phyloP scores from a whole-genome alignment of 2,329 filamentous ascomycete genomes.

The Harringtonia lauricola region DNA sequence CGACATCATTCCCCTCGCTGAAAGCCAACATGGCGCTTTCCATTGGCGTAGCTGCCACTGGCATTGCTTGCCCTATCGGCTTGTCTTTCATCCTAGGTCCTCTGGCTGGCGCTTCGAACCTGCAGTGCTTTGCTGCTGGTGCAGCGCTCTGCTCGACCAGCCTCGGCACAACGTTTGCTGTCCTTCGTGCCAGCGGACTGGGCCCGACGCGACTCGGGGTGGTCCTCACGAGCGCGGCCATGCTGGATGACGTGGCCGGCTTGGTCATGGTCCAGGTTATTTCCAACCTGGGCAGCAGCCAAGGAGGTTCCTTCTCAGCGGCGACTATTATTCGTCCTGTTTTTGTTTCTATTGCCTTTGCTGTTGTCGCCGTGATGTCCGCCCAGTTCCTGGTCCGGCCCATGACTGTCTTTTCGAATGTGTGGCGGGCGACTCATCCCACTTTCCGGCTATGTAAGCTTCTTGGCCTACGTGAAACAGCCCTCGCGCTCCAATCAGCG shows the following conservation, averaged over 20 bases:
- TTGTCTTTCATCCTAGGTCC: constrained; percentile 50
- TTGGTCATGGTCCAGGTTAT: constrained; percentile 70
- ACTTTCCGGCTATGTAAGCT: constrained; percentile 14
- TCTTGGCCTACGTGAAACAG: constrained; percentile 20
- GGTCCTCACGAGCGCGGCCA: constrained; percentile 59
- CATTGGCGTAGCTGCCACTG: constrained; percentile 50
- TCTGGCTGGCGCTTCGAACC: constrained; percentile 33
- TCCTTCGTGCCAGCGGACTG: constrained; percentile 32
- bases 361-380: constrained; percentile 30
- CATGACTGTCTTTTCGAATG: constrained; percentile 22
- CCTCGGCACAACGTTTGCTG: constrained; percentile 57
- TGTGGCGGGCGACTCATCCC: constrained; percentile 14
- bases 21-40: constrained; percentile 52
- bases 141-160: constrained; percentile 65
- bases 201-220: constrained; percentile 37
- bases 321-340: constrained; percentile 31
- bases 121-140: constrained; percentile 60
- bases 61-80: constrained; percentile 51
- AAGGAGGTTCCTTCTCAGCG: constrained; percentile 14
- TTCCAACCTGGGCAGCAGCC: constrained; percentile 41
- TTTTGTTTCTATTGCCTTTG: constrained; percentile 39
- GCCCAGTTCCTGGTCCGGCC: constrained; percentile 36
- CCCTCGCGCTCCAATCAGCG: constrained; percentile 33
- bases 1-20: constrained; percentile 40
- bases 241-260: constrained; percentile 73